Conservation (phyloP, 169 alveolate species). For the Cryptosporidium felis region DNA sequence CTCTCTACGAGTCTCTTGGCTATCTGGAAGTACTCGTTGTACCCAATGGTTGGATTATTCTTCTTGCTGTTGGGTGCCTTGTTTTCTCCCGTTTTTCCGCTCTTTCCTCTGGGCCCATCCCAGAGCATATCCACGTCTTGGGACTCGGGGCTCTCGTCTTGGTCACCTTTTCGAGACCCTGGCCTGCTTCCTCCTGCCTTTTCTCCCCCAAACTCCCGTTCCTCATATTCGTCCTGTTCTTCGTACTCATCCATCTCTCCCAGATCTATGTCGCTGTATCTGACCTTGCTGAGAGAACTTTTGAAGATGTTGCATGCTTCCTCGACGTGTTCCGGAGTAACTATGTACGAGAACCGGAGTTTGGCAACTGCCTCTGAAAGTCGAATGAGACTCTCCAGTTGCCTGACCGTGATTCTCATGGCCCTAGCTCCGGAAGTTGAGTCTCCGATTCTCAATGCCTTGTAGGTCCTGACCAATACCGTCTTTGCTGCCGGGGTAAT, state of each 20-base stretch:
- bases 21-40: conserved; percentile 47
- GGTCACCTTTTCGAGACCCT: neutral
- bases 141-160: neutral
- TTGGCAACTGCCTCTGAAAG: conserved; percentile 95
- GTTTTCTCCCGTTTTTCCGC: neutral
- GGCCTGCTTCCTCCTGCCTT: neutral
- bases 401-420: conserved; percentile 95
- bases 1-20: conserved; percentile 40
- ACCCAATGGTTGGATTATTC: conserved; percentile 26
- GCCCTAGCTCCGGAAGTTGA: conserved; percentile 85
- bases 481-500: conserved; percentile 91
- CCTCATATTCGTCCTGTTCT: neutral
- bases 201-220: neutral
- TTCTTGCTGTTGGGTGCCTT: conserved; percentile 1
- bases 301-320: conserved; percentile 92
- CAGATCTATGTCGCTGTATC: conserved; percentile 79
- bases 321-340: conserved; percentile 89
- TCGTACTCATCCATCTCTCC: conserved; percentile 71
- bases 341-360: conserved; percentile 88
- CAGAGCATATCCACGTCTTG: neutral
- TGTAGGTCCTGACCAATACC: conserved; percentile 89
- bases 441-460: conserved; percentile 90
- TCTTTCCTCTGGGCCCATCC: neutral
- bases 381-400: conserved; percentile 93
- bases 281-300: conserved; percentile 85